Conservation (phyloP, 306 rosid species). For the Quercus suber region DNA sequence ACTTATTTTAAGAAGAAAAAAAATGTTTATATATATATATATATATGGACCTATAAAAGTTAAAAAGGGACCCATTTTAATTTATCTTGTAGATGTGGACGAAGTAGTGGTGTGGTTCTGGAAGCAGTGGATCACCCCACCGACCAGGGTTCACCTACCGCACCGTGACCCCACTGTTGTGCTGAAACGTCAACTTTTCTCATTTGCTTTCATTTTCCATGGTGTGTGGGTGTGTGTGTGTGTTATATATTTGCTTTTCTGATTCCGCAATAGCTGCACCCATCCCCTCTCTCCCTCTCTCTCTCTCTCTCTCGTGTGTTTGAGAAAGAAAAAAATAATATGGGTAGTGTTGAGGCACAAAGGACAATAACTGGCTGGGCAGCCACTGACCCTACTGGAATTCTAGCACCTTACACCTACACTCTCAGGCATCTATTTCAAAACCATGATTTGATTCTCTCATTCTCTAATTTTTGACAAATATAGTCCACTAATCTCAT, state of each 20-base stretch:
- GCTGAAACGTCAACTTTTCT: background rate
- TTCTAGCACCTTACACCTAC: conserved; percentile 76
- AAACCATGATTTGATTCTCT: background rate
- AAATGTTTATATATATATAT: too few relatives aligned
- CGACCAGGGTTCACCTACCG: conserved; percentile 12
- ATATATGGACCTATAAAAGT: too few relatives aligned
- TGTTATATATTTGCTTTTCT: background rate
- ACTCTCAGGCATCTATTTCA: conserved; percentile 47
- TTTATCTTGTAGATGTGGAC: background rate
- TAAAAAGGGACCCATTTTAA: too few relatives aligned
- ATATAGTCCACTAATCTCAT: background rate
- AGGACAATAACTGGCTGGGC: conserved; percentile 74
- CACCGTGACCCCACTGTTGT: background rate
- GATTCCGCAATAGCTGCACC: background rate
- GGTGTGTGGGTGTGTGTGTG: too few relatives aligned
- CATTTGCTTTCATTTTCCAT: background rate
- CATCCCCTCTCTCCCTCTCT: background rate
- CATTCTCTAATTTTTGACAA: background rate
- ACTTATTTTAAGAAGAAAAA: too few relatives aligned
- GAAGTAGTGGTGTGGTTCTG: background rate
- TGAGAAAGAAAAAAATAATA: background rate
- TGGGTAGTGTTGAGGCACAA: conserved; percentile 62
- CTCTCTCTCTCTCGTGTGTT: background rate
- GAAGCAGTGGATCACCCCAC: background rate
- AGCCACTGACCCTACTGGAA: conserved; percentile 85